phyloP scores from a whole-genome alignment of 2,329 filamentous ascomycete genomes.

The Stenocarpella maydis region DNA sequence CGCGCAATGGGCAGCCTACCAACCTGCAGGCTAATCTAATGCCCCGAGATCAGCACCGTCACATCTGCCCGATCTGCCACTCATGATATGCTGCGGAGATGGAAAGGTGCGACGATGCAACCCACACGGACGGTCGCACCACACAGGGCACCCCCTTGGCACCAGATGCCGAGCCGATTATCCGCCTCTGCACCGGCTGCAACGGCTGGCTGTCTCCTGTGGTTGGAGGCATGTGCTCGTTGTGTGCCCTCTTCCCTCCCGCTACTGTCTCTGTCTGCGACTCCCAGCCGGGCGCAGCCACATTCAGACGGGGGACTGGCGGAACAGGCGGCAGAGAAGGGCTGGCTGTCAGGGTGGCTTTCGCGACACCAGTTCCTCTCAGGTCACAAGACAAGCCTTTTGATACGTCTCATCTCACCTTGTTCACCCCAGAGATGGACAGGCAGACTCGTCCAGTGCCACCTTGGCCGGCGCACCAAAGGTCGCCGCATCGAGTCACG shows the following conservation, averaged over 20 bases:
- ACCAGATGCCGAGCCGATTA: slow-evolving; percentile 20
- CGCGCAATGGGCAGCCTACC: not conserved
- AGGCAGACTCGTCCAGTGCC: not conserved
- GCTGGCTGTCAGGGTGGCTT: not conserved
- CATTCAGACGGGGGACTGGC: slow-evolving; percentile 1
- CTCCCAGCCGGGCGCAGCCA: not conserved
- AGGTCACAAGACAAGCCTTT: slow-evolving; percentile 25
- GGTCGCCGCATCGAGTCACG: not conserved
- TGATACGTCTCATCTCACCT: slow-evolving; percentile 33
- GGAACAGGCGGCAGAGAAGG: not conserved
- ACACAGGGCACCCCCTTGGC: not conserved
- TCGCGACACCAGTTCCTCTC: not conserved
- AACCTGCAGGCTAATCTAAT: slow-evolving; percentile 17
- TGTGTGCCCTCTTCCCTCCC: not conserved
- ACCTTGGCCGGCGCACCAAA: not conserved
- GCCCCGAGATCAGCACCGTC: slow-evolving; percentile 20
- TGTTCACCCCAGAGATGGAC: not conserved
- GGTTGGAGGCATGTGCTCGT: not conserved
- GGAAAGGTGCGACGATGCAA: slow-evolving; percentile 15
- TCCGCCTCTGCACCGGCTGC: slow-evolving; percentile 11
- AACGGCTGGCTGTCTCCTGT: not conserved
- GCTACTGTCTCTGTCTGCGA: not conserved
- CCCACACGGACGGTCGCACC: slow-evolving; percentile 17
- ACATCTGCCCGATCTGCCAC: slow-evolving; percentile 2
- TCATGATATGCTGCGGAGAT: not conserved